Conservation (phyloP, 805 yeast genomes). For the Starmerella floris region DNA sequence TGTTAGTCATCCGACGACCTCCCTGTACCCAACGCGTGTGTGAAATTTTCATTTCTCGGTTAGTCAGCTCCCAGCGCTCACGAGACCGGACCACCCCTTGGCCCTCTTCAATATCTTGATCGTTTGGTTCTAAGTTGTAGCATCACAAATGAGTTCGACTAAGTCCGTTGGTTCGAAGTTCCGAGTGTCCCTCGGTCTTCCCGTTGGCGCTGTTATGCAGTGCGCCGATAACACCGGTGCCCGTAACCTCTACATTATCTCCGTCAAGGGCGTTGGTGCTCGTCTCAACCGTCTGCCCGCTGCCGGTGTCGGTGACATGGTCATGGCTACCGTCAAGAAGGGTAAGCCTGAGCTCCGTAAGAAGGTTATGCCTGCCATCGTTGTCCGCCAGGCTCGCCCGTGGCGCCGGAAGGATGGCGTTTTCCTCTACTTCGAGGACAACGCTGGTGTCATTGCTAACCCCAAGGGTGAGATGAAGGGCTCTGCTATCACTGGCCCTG, state of each 20-base stretch:
- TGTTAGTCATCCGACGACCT: background rate
- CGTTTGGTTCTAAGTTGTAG: background rate
- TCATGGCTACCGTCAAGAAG: conserved; percentile 89
- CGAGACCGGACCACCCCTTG: background rate
- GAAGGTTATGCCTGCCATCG: conserved; percentile 99
- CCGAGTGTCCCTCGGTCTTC: conserved; percentile 99
- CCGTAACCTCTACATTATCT: conserved; percentile 94
- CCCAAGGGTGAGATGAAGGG: conserved; percentile 99
- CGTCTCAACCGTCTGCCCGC: conserved; percentile 99
- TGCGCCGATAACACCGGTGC: conserved; percentile 99
- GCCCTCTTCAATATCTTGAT: background rate
- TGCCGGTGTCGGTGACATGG: conserved; percentile 94
- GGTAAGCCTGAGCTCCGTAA: conserved; percentile 99
- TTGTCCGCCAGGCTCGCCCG: conserved; percentile 97
- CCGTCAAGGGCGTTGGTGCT: conserved; percentile 99
- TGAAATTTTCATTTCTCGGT: conserved; percentile 1
- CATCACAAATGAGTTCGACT: conserved; percentile 21
- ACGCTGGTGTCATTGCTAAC: conserved; percentile 99
- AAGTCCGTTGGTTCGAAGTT: conserved; percentile 65
- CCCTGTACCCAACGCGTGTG: background rate
- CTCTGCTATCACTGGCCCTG: conserved; percentile 99
- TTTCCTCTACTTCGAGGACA: conserved; percentile 98
- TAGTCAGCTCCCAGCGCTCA: background rate
- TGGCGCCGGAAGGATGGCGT: conserved; percentile 99
- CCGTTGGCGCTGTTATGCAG: conserved; percentile 99